Percentiles rank a stretch among this genome's conserved stretches.
Conservation (phyloP, 2,329 filamentous ascomycete genomes). For the Sphaceloma murrayae region DNA sequence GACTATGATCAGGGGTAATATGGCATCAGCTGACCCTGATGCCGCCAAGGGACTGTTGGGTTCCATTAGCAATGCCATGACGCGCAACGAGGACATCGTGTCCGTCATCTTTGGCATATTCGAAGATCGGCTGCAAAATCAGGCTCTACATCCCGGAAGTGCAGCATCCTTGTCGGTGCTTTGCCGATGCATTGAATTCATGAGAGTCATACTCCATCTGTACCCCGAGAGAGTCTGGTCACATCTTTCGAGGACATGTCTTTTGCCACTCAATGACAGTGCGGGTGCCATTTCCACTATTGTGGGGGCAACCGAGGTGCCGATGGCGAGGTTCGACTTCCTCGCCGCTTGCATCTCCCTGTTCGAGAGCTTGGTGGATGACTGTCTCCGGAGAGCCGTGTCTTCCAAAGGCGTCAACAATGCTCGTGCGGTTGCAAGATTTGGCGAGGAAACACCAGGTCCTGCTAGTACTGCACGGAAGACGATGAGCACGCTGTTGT, state of each 20-base stretch:
- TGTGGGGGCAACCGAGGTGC: slow-evolving; percentile 72
- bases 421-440: slow-evolving; percentile 40
- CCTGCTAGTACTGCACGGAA: slow-evolving; percentile 70
- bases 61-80: slow-evolving; percentile 41
- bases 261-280: slow-evolving; percentile 67
- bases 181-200: slow-evolving; percentile 70
- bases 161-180: slow-evolving; percentile 57
- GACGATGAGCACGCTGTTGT: slow-evolving; percentile 59
- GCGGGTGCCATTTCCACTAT: slow-evolving; percentile 69
- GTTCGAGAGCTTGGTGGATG: slow-evolving; percentile 66
- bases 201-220: slow-evolving; percentile 60
- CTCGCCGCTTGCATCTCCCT: slow-evolving; percentile 63
- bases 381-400: slow-evolving; percentile 60
- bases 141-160: slow-evolving; percentile 45
- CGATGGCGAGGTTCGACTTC: slow-evolving; percentile 66
- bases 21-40: slow-evolving; percentile 25
- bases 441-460: slow-evolving; percentile 39
- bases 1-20: slow-evolving; percentile 48
- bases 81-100: slow-evolving; percentile 61
- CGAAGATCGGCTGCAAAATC: slow-evolving; percentile 52
- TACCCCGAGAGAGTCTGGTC: slow-evolving; percentile 84
- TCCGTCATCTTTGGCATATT: slow-evolving; percentile 76
- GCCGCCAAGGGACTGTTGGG: slow-evolving; percentile 40
- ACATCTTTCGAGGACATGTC: slow-evolving; percentile 68
- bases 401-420: slow-evolving; percentile 49